Evolutionary conservation across 176 grass and related monocot species (phyloP), one percentile per base, ranked within the genome.

Genomic region (Oryza glaberrima): DNA sequence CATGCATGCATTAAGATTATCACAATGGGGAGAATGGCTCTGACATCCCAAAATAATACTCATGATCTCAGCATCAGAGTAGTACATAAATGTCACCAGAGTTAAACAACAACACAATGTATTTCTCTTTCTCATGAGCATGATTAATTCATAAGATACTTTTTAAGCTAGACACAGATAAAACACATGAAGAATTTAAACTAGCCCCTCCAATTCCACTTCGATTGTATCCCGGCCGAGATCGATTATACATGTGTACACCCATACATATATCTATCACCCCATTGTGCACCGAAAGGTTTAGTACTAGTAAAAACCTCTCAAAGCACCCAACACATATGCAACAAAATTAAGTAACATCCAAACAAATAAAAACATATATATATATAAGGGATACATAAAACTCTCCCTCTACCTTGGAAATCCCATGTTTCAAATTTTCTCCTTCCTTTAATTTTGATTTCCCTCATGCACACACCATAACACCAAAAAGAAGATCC

Each of bases 321-420:
- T 73, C 76, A 60, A 54, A 47, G 3, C 30, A 17, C 9, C 77
- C 4, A 28, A 48, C 63, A 85, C 70, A 79, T 80, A 68, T 26
- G 77, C 38, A 9, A 23, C 7, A 1, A 63, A 9, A 63, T 63
- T 23, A 80, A 75, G 19, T 47, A 69, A 64, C 14, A 4, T 36
- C 17, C 51, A 65, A n/a, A 69, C 65, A 71, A 82, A 63, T 63
- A 11, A 61, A 63, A 63, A 75, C 49, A 81, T 26, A 75, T 84
- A 44, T 81, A 76, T 28, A 75, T 81, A 44, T 84, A 90, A 73
- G 81, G 85, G 87, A 85, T 81, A 85, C 87, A 90, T 92, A 92
- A 92, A 94, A 92, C 73, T 63, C 69, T 79, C 81, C 90, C 82
- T 84, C 81, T 85, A n/a, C 23, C 87, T 68, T 54, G 76, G 69